Conservation (phyloP, 176 grass and related monocot species). For the Pontederia paniculata region DNA sequence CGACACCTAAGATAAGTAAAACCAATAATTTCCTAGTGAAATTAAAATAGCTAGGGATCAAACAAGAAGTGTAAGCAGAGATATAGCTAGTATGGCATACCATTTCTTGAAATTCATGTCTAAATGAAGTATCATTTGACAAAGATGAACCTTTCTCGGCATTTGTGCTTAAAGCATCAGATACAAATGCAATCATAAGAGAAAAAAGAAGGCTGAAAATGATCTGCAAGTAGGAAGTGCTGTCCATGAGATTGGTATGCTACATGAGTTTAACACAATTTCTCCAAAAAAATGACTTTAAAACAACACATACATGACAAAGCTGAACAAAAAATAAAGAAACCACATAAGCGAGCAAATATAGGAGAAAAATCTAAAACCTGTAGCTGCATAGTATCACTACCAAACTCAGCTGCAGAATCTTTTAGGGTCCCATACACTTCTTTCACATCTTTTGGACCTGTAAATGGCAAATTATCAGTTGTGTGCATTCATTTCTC, state of each 20-base stretch:
- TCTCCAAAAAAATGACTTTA: too few species aligned
- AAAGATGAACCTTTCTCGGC: slow-evolving; percentile 30
- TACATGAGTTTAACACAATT: background rate
- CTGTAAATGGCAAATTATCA: slow-evolving; percentile 33
- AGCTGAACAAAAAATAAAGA: background rate
- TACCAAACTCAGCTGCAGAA: slow-evolving; percentile 55
- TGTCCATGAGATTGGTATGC: slow-evolving; percentile 6
- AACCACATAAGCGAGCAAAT: background rate
- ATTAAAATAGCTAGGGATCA: background rate
- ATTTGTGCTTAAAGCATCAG: slow-evolving; percentile 62
- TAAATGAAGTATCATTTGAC: slow-evolving; percentile 65
- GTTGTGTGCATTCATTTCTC: background rate
- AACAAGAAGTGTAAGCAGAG: slow-evolving; percentile 3
- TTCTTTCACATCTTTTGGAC: slow-evolving; percentile 70
- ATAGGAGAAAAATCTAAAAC: slow-evolving; percentile 25
- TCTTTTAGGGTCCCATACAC: slow-evolving; percentile 70
- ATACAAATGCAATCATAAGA: slow-evolving; percentile 66
- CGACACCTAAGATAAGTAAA: slow-evolving; percentile 47
- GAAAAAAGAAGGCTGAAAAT: slow-evolving; percentile 58
- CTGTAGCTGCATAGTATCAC: slow-evolving; percentile 68
- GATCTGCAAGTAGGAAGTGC: slow-evolving; percentile 43
- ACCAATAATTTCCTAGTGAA: background rate
- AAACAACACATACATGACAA: slow-evolving; percentile 25
- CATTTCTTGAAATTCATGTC: slow-evolving; percentile 76
- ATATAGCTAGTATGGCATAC: slow-evolving; percentile 27